Conservation (phyloP, 2,329 filamentous ascomycete species). For the Calonectria pseudoreteaudii region DNA sequence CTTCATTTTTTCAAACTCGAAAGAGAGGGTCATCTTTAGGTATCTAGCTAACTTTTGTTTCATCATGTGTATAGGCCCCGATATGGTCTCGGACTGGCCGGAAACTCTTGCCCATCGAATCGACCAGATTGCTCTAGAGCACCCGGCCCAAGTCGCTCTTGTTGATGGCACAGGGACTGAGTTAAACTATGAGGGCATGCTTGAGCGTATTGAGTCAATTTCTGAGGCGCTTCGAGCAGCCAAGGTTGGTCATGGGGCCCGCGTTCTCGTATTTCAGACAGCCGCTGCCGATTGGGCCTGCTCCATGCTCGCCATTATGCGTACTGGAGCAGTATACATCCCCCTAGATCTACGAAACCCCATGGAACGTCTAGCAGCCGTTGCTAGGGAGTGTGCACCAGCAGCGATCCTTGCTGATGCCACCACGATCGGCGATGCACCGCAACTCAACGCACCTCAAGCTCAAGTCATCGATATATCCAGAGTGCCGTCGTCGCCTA, state of each 20-base stretch:
- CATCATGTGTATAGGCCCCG: neutral
- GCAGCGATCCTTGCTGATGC: neutral
- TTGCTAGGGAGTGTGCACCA: neutral
- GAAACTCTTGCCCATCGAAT: neutral
- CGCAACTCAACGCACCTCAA: too few species aligned
- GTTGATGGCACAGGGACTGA: neutral
- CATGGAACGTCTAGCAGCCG: constrained; percentile 42
- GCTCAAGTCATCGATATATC: too few species aligned
- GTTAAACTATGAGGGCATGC: neutral
- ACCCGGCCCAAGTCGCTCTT: neutral
- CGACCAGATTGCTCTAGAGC: neutral
- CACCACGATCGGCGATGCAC: too few species aligned
- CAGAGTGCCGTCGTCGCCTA: neutral
- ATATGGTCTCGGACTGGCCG: neutral
- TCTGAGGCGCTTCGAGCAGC: neutral
- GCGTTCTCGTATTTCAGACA: neutral
- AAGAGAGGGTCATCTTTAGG: too few species aligned
- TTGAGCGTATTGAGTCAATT: neutral
- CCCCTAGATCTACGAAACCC: constrained; percentile 53
- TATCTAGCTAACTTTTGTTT: too few species aligned
- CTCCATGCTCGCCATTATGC: constrained; percentile 53
- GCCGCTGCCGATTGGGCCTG: neutral
- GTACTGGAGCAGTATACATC: constrained; percentile 51
- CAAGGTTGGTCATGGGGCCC: neutral
- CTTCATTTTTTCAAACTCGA: neutral